Evolutionary conservation across 1,284 basidiomycete species (phyloP).

Genomic region (Baeospora myosura): DNA sequence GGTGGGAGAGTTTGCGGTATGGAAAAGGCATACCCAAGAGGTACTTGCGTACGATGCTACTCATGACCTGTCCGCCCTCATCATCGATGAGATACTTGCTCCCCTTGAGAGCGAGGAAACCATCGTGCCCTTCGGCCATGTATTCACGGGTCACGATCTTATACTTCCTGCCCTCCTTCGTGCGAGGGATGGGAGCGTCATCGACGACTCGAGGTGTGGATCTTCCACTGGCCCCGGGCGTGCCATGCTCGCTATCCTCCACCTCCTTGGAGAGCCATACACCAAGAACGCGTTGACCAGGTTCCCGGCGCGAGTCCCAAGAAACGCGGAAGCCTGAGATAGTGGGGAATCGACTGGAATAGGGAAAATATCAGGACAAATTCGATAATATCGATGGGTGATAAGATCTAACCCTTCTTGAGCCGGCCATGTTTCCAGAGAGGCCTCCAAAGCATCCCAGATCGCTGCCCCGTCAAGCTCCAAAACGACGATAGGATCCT

Average conservation of each 20-base stretch:
- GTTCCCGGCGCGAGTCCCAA: constrained; percentile 76
- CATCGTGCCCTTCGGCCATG: constrained; percentile 76
- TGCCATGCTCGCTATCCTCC: constrained; percentile 30
- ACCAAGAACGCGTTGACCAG: constrained; percentile 67
- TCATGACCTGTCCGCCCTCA: constrained; percentile 80
- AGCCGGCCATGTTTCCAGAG: constrained; percentile 76
- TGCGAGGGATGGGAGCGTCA: constrained; percentile 48
- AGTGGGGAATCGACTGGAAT: constrained; percentile 78
- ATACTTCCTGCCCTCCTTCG: constrained; percentile 55
- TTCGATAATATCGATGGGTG: not conserved
- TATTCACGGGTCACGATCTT: constrained; percentile 74
- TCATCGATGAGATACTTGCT: constrained; percentile 74
- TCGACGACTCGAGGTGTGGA: constrained; percentile 35
- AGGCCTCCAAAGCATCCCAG: constrained; percentile 77
- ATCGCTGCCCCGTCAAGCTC: constrained; percentile 77
- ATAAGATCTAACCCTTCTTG: constrained; percentile 70
- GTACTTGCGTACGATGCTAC: constrained; percentile 77
- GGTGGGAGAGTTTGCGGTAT: constrained; percentile 4
- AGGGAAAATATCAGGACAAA: constrained; percentile 5
- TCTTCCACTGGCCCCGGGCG: constrained; percentile 24
- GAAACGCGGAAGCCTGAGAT: constrained; percentile 80
- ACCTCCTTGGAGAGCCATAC: constrained; percentile 59
- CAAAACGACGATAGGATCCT: constrained; percentile 78
- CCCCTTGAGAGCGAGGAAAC: constrained; percentile 66
- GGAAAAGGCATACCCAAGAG: constrained; percentile 78